Evolutionary conservation across 2,329 filamentous ascomycete genomes (phyloP).

Genomic region (Colletotrichum sp.): DNA sequence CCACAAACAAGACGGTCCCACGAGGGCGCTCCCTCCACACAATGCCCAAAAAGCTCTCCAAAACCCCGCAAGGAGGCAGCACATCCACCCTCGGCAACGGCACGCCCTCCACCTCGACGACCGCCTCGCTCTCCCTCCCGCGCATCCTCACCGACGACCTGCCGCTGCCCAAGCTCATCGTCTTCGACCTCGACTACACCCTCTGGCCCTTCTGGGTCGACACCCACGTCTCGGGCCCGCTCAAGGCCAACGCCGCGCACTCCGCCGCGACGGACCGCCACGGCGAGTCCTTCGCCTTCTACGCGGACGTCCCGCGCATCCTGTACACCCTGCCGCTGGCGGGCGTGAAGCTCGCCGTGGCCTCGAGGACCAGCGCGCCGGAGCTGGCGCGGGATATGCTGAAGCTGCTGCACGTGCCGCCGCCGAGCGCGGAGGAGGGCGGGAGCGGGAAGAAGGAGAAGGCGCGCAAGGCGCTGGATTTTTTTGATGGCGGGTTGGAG

Average conservation of each 20-base stretch:
- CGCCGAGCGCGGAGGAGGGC: constrained; percentile 27
- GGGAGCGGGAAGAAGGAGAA: constrained; percentile 30
- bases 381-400: constrained; percentile 83
- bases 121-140: constrained; percentile 34
- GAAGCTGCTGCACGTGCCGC: constrained; percentile 68
- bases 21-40: background rate
- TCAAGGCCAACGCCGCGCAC: constrained; percentile 55
- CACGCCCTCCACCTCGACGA: constrained; percentile 23
- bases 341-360: constrained; percentile 68
- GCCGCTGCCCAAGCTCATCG: constrained; percentile 81
- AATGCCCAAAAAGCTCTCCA: constrained; percentile 39
- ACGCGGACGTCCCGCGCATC: constrained; percentile 70
- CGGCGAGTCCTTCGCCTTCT: constrained; percentile 75
- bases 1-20: background rate
- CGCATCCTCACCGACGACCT: constrained; percentile 57
- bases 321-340: constrained; percentile 61
- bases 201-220: constrained; percentile 99
- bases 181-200: constrained; percentile 97
- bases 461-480: constrained; percentile 55
- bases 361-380: constrained; percentile 81
- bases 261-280: constrained; percentile 54
- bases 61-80: constrained; percentile 19
- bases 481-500: constrained; percentile 66
- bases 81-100: constrained; percentile 27
- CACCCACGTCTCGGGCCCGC: constrained; percentile 81